A percentile compares a stretch with the other conserved stretches of the same genome.
Evolutionary conservation across 2,329 filamentous ascomycete genomes (phyloP).

Genomic region (Fusarium sp.): DNA sequence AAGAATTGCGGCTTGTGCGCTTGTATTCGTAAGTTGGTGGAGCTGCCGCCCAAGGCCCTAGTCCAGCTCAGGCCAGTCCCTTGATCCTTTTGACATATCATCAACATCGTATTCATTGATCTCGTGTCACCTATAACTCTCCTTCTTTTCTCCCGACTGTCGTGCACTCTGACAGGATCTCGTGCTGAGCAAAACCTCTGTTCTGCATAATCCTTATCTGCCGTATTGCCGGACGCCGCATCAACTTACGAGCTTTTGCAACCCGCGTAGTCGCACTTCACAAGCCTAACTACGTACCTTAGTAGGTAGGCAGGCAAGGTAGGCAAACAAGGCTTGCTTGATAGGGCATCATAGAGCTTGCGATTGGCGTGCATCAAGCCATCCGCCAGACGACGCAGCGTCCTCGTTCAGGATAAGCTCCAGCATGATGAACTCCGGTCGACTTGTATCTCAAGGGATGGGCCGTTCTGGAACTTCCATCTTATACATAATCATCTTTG

Average conservation of each 20-base stretch:
- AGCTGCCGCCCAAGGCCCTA: neutral
- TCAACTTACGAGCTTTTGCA: neutral
- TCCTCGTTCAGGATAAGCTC: constrained; percentile 19
- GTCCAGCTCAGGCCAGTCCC: constrained; percentile 6
- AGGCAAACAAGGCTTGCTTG: neutral
- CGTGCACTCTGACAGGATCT: neutral
- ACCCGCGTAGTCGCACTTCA: constrained; percentile 1
- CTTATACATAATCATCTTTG: constrained; percentile 11
- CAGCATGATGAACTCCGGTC: neutral
- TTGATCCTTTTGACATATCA: constrained; percentile 16
- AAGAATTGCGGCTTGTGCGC: neutral
- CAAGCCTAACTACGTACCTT: neutral
- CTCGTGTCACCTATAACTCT: constrained; percentile 37
- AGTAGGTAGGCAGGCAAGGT: neutral
- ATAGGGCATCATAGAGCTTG: constrained; percentile 10
- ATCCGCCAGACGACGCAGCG: constrained; percentile 15
- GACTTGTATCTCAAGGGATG: neutral
- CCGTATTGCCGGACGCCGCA: constrained; percentile 20
- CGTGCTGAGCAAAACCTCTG: neutral
- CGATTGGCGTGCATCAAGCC: constrained; percentile 25
- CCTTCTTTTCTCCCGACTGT: constrained; percentile 11
- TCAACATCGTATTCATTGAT: constrained; percentile 37
- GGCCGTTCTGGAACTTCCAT: neutral
- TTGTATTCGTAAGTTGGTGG: constrained; percentile 20
- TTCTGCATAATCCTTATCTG: constrained; percentile 17